These are phyloP conservation scores for Aspergillus tubingensis DNA, from an alignment of 2,329 filamentous ascomycete genomes.

Conservation along the genomic window DNA sequence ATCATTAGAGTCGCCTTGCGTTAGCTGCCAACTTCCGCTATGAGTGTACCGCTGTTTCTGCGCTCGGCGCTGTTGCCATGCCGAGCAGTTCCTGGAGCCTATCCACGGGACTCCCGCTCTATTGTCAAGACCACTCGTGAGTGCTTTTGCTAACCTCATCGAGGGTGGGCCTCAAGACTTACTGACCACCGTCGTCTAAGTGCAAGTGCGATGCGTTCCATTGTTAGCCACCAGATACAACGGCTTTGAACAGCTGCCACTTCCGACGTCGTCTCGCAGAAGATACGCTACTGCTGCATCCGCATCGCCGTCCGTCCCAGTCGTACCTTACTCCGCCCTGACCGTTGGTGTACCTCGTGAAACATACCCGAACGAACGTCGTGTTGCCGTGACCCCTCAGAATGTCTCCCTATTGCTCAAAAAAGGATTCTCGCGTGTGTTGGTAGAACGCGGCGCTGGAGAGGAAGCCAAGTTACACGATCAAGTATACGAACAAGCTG, in stretches of 20 bases:
- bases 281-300: constrained; percentile 27
- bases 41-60: constrained; percentile 31
- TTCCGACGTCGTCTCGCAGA: constrained; percentile 21
- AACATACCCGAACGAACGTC: constrained; percentile 74
- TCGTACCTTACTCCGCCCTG: constrained; percentile 66
- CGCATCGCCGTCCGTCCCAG: constrained; percentile 25
- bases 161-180: not conserved
- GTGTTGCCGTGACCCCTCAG: constrained; percentile 80
- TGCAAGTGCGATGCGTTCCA: constrained; percentile 18
- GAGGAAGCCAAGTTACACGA: constrained; percentile 75
- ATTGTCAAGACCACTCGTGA: constrained; percentile 25
- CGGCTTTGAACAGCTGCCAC: constrained; percentile 4
- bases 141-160: constrained; percentile 8
- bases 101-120: constrained; percentile 26
- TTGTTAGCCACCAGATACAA: constrained; percentile 14
- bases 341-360: constrained; percentile 79
- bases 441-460: constrained; percentile 82
- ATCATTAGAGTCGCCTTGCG: not conserved
- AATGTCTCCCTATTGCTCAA: constrained; percentile 81
- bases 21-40: constrained; percentile 14
- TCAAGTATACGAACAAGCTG: constrained; percentile 73
- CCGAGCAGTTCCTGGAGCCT: constrained; percentile 23
- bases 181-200: constrained; percentile 8
- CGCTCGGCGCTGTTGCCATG: constrained; percentile 31
- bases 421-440: constrained; percentile 76